Conservation (phyloP, 1,284 basidiomycete genomes). For the Papiliotrema flavescens region DNA sequence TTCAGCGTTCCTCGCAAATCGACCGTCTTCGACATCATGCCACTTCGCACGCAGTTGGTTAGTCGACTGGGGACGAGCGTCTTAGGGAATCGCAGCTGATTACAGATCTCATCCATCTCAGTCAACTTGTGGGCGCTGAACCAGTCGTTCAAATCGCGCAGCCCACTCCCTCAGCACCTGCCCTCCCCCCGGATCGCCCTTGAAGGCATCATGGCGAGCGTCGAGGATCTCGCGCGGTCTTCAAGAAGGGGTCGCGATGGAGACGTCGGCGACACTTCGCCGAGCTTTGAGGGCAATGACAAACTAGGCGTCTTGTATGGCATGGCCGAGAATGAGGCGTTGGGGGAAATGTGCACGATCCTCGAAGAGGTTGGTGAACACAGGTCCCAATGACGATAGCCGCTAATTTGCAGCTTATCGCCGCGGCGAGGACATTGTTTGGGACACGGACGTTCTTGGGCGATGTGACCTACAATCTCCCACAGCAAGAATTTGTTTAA, state of each 20-base stretch:
- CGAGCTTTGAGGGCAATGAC: slow-evolving; percentile 3
- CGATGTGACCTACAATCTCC: background rate
- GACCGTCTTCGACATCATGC: slow-evolving; percentile 51
- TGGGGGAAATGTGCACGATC: slow-evolving; percentile 41
- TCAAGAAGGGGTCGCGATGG: slow-evolving; percentile 5
- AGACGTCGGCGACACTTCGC: background rate
- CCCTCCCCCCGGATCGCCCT: slow-evolving; percentile 49
- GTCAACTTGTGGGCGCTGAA: slow-evolving; percentile 50
- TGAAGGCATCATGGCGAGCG: slow-evolving; percentile 37
- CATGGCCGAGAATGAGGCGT: slow-evolving; percentile 48
- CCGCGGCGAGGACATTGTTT: slow-evolving; percentile 42
- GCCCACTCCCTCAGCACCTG: slow-evolving; percentile 52
- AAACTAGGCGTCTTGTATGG: slow-evolving; percentile 46
- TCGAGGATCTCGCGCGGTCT: slow-evolving; percentile 38
- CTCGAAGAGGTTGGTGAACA: slow-evolving; percentile 41
- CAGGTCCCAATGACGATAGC: background rate
- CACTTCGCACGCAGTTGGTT: slow-evolving; percentile 50
- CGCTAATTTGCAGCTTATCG: slow-evolving; percentile 28
- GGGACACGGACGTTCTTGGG: slow-evolving; percentile 40
- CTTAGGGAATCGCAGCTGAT: background rate
- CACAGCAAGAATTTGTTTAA: no score
- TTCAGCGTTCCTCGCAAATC: slow-evolving; percentile 46
- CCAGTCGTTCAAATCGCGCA: slow-evolving; percentile 49
- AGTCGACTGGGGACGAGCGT: slow-evolving; percentile 8
- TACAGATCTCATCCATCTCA: slow-evolving; percentile 44